Conservation (phyloP, 495 filamentous ascomycete species). For the Xylaria longipes region DNA sequence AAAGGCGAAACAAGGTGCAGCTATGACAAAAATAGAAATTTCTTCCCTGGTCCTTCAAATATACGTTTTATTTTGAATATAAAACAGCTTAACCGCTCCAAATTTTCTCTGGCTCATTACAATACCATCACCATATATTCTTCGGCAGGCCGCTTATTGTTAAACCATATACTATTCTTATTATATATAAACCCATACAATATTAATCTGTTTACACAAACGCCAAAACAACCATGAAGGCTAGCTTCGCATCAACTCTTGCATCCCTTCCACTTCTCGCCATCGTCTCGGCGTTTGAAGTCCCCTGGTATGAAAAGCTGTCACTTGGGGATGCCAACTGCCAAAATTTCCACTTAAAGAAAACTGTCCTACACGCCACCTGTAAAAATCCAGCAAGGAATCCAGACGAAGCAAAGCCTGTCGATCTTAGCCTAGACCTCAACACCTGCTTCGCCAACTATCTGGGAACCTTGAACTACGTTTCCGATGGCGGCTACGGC, state of each 20-base stretch:
- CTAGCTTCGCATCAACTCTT: background rate
- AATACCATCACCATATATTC: background rate
- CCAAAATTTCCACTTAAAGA: background rate
- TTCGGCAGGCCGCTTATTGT: background rate
- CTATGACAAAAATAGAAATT: too few relatives aligned
- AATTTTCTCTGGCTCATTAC: background rate
- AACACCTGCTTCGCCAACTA: constrained; percentile 3
- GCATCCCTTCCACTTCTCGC: background rate
- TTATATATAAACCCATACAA: background rate
- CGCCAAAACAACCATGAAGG: background rate
- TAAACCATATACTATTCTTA: background rate
- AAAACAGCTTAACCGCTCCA: background rate
- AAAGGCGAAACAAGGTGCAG: background rate
- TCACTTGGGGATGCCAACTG: background rate
- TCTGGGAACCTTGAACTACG: background rate
- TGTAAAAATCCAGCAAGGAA: background rate
- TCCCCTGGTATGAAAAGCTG: background rate
- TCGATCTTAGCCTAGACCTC: background rate
- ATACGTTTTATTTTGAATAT: background rate
- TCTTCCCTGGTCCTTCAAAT: too few relatives aligned
- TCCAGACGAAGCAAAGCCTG: background rate
- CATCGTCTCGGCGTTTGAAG: background rate
- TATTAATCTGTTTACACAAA: background rate
- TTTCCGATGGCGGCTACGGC: background rate
- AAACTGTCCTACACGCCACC: background rate